Percentiles rank a stretch among this genome's conserved stretches.
Conservation (phyloP, 805 yeast genomes). For the Lipomyces orientalis region DNA sequence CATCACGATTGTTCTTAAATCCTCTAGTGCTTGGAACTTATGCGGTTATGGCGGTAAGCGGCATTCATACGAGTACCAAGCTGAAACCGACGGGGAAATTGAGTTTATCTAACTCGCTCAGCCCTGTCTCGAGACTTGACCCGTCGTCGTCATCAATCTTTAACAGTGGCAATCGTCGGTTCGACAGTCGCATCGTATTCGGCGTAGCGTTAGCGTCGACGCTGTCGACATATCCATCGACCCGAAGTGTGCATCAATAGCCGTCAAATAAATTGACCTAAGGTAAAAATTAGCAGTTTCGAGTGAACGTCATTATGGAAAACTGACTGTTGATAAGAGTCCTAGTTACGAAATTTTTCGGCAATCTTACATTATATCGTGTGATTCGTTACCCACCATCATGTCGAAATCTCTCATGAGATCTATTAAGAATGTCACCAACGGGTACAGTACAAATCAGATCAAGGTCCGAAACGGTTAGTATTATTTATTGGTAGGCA, state of each 20-base stretch:
- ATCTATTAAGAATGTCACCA: constrained; percentile 72
- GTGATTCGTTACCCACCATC: not conserved
- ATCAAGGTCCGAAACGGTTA: constrained; percentile 75
- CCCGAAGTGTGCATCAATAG: no score
- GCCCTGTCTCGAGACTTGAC: not conserved
- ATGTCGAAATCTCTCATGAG: constrained; percentile 34
- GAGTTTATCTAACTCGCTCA: no score
- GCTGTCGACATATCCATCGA: no score
- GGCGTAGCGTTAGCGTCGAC: no score
- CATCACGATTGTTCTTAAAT: no score
- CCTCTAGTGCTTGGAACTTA: no score
- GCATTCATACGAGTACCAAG: no score
- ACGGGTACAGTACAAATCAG: constrained; percentile 88
- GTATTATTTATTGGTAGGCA: constrained; percentile 16
- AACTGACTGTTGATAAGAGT: not conserved
- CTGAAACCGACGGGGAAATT: no score
- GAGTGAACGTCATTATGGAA: no score
- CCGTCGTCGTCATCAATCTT: not conserved
- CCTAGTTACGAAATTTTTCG: not conserved
- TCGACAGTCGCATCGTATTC: not conserved
- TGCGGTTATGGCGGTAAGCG: no score
- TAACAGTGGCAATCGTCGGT: not conserved
- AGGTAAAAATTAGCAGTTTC: no score
- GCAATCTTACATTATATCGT: not conserved
- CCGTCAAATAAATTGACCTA: no score